Evolutionary conservation across 345 rosid species (phyloP).

Genomic region (Limnanthes douglasii): DNA sequence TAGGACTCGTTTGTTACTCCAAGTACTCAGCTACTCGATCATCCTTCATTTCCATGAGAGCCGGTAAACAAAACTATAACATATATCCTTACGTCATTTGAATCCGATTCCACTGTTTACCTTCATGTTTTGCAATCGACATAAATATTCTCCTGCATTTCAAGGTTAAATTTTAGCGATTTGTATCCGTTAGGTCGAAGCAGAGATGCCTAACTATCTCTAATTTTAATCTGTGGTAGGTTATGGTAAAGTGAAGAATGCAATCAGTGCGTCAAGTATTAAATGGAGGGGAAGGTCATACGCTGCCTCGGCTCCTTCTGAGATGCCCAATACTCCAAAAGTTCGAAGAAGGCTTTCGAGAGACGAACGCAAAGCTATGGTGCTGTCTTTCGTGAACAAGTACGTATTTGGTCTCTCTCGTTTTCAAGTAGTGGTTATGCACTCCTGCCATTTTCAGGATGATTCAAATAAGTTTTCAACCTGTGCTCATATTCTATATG

Average conservation of each 20-base stretch:
- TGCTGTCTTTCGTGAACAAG: conserved; percentile 26
- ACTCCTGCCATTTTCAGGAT: no score
- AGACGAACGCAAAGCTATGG: conserved; percentile 26
- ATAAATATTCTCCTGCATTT: no score
- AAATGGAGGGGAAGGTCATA: conserved; percentile 17
- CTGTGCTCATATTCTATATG: no score
- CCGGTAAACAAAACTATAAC: background rate
- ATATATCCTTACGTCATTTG: background rate
- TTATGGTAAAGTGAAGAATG: conserved; percentile 1
- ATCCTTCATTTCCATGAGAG: background rate
- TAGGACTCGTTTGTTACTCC: background rate
- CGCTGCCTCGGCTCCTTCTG: conserved; percentile 25
- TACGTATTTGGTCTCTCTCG: conserved; percentile 4
- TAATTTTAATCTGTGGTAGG: conserved; percentile 6
- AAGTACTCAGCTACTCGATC: background rate
- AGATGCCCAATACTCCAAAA: conserved; percentile 8
- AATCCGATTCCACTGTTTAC: no score
- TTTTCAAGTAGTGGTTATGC: background rate
- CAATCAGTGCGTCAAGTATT: conserved; percentile 8
- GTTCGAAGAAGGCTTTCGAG: conserved; percentile 15
- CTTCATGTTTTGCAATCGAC: no score
- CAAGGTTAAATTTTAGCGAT: no score
- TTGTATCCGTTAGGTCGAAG: no score
- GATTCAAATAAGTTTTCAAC: no score
- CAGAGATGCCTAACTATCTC: background rate